A percentile compares a stretch with the other conserved stretches of the same genome.
phyloP scores from a whole-genome alignment of 805 yeast species.

The Saturnispora besseyi region DNA sequence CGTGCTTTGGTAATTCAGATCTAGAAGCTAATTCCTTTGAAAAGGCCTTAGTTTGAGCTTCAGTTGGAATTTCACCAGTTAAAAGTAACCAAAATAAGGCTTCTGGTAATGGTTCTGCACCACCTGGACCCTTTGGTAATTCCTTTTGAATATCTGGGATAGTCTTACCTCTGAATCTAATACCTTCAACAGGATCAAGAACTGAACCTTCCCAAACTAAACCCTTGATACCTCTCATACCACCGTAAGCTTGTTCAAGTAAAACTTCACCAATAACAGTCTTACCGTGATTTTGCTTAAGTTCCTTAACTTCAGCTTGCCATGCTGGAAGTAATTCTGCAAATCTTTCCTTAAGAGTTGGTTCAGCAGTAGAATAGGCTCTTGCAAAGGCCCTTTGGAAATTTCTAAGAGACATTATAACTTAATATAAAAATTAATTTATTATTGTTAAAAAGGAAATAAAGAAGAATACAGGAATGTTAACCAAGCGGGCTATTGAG shows the following conservation, averaged over 20 bases:
- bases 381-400: slow-evolving; percentile 26
- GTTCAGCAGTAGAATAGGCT: slow-evolving; percentile 33
- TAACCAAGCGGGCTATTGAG: not conserved
- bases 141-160: slow-evolving; percentile 69
- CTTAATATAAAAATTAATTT: not conserved
- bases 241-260: slow-evolving; percentile 81
- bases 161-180: slow-evolving; percentile 76
- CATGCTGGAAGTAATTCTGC: slow-evolving; percentile 87
- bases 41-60: slow-evolving; percentile 57
- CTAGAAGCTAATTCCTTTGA: slow-evolving; percentile 74
- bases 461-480: not conserved
- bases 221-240: slow-evolving; percentile 83
- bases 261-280: slow-evolving; percentile 68
- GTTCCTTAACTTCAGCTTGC: slow-evolving; percentile 82
- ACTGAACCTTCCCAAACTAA: slow-evolving; percentile 87
- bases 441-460: not conserved
- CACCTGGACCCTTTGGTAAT: slow-evolving; percentile 68
- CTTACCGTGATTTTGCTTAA: slow-evolving; percentile 86
- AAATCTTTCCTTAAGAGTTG: slow-evolving; percentile 85
- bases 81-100: slow-evolving; percentile 73
- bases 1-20: slow-evolving; percentile 70
- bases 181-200: slow-evolving; percentile 77
- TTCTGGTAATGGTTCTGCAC: slow-evolving; percentile 62
- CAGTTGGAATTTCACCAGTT: slow-evolving; percentile 78
- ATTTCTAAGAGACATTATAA: slow-evolving; percentile 22